These are phyloP conservation scores for Pharus latifolius DNA, from an alignment of 176 grass and related monocot genomes.

Conservation along the genomic window DNA sequence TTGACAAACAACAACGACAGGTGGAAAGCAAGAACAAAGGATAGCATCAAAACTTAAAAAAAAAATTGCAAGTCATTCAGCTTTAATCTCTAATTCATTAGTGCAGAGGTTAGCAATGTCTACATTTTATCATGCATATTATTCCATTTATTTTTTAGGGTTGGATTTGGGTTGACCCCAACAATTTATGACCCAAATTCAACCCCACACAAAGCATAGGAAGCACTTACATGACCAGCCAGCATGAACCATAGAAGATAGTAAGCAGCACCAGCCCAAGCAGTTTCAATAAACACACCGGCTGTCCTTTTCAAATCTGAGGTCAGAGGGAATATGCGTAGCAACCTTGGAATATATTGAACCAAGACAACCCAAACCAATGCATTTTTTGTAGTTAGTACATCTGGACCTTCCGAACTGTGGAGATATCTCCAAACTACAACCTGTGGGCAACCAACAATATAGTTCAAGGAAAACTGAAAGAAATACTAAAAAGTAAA, in stretches of 20 bases:
- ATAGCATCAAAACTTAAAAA: not conserved
- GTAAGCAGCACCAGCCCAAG: conserved; percentile 93
- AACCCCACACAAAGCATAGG: not conserved
- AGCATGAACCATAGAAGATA: conserved; percentile 98
- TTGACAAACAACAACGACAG: not conserved
- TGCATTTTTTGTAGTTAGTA: conserved; percentile 51
- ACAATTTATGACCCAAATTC: too few species aligned
- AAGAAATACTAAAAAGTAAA: not conserved
- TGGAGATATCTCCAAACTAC: conserved; percentile 80
- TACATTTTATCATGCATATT: not conserved
- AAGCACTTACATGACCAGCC: conserved; percentile 71
- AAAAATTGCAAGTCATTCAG: not conserved
- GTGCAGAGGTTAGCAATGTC: not conserved
- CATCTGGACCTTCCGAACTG: conserved; percentile 44
- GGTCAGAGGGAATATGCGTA: conserved; percentile 63
- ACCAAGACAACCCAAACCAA: conserved; percentile 69
- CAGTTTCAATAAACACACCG: conserved; percentile 93
- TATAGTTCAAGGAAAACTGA: not conserved
- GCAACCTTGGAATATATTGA: conserved; percentile 76
- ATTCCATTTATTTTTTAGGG: too few species aligned
- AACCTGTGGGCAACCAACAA: conserved; percentile 45
- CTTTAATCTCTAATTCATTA: not conserved
- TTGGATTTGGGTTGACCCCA: too few species aligned
- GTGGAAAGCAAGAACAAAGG: not conserved
- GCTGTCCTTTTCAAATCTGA: conserved; percentile 77